A percentile compares a stretch with the other conserved stretches of the same genome.
Conservation (phyloP, 129 eudicot species). For the Tanacetum coccineum region DNA sequence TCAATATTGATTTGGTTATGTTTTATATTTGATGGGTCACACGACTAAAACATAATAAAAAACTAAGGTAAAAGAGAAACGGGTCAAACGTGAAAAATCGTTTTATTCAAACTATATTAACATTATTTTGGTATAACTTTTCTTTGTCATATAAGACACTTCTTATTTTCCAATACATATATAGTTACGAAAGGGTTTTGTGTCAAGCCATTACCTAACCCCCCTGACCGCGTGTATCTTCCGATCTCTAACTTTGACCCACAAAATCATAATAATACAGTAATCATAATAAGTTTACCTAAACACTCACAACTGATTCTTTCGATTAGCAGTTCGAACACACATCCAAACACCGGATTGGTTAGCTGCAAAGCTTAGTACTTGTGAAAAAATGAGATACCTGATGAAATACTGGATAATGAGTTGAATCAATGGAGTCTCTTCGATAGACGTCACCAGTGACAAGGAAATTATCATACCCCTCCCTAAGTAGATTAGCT, state of each 20-base stretch:
- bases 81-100: background rate
- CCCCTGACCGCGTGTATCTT: too few species aligned
- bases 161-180: too few species aligned
- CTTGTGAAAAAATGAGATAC: conserved; percentile 27
- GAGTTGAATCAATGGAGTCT: conserved; percentile 96
- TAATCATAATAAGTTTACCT: background rate
- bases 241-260: background rate
- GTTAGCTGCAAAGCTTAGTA: background rate
- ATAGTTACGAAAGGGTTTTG: too few species aligned
- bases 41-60: background rate
- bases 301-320: background rate
- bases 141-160: too few species aligned
- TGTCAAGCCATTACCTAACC: too few species aligned
- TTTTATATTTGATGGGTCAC: too few species aligned
- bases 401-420: conserved; percentile 99
- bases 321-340: background rate
- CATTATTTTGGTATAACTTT: too few species aligned
- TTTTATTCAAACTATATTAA: too few species aligned
- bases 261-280: background rate
- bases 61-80: background rate
- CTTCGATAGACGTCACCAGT: conserved; percentile 98
- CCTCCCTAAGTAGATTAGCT: conserved; percentile 77
- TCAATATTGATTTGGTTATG: too few species aligned
- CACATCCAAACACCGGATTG: background rate
- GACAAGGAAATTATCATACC: conserved; percentile 85